Evolutionary conservation across 1,284 basidiomycete species (phyloP).

Genomic region (Trametes sp.): DNA sequence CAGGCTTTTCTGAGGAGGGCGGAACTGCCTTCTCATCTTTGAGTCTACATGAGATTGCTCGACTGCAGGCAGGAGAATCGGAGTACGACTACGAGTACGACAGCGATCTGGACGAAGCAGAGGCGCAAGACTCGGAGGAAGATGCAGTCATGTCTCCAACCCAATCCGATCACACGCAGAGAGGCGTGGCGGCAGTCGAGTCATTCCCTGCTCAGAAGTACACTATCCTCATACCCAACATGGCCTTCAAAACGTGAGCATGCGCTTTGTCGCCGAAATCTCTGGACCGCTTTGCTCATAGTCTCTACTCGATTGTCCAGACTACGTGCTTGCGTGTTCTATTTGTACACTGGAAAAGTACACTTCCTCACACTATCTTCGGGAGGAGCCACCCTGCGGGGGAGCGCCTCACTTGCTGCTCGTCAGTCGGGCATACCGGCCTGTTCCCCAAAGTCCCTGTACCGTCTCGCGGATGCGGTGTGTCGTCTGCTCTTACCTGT

Average conservation of each 20-base stretch:
- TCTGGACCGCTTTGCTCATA: no score
- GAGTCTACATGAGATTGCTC: constrained; percentile 9
- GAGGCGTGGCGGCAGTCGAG: no score
- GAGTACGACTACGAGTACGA: constrained; percentile 34
- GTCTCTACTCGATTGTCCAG: constrained; percentile 10
- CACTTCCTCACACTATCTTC: constrained; percentile 34
- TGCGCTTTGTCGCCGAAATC: no score
- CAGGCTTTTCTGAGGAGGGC: constrained; percentile 27
- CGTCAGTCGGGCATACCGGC: constrained; percentile 21
- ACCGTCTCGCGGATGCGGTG: constrained; percentile 32
- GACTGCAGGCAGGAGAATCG: constrained; percentile 10
- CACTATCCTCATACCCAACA: no score
- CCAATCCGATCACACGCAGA: no score
- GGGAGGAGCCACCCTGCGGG: not conserved
- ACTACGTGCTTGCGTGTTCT: constrained; percentile 33
- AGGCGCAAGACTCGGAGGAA: constrained; percentile 5
- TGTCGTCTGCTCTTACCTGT: not conserved
- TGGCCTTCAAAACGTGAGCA: no score
- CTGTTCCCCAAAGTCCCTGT: constrained; percentile 35
- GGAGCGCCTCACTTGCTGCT: not conserved
- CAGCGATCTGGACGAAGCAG: constrained; percentile 33
- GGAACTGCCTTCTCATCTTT: not conserved
- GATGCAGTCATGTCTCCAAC: no score
- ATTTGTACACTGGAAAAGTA: constrained; percentile 33
- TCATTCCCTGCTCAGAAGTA: no score